phyloP scores from a whole-genome alignment of 2,329 filamentous ascomycete genomes.

The Hortaea sp. region DNA sequence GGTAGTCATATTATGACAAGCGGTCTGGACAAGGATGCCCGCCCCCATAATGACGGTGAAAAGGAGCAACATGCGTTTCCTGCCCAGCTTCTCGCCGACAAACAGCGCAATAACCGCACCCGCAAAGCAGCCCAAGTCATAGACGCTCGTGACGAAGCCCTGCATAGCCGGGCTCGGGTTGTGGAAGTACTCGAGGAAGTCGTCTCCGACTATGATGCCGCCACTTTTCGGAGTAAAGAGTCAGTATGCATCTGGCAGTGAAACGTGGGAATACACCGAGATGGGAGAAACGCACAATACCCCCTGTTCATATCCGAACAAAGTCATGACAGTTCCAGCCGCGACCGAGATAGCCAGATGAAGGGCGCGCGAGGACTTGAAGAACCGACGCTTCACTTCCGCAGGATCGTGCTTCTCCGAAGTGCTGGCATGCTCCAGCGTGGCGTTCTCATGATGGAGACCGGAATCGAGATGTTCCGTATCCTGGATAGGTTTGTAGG shows the following conservation, averaged over 20 bases:
- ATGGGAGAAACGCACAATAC: no score
- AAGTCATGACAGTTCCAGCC: conserved; percentile 16
- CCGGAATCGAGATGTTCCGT: not conserved
- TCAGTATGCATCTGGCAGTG: no score
- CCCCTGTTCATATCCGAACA: conserved; percentile 17
- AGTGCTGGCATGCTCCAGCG: no score
- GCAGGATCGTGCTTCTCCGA: not conserved
- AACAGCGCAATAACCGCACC: conserved; percentile 18
- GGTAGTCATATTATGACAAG: conserved; percentile 26
- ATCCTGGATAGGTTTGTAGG: not conserved
- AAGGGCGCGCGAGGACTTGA: conserved; percentile 8
- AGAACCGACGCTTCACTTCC: not conserved
- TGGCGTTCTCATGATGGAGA: not conserved
- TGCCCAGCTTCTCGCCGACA: conserved; percentile 18
- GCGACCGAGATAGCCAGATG: conserved; percentile 17
- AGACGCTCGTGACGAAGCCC: conserved; percentile 2
- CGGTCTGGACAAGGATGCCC: conserved; percentile 29
- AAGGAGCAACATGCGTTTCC: conserved; percentile 18
- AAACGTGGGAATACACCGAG: no score
- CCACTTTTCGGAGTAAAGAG: not conserved
- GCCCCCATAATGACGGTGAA: conserved; percentile 27
- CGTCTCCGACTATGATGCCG: conserved; percentile 8
- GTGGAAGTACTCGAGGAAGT: conserved; percentile 9
- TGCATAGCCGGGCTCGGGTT: conserved; percentile 7
- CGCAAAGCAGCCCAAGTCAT: conserved; percentile 16